phyloP scores from a whole-genome alignment of 148 eudicot genomes.

The Rhododendron mucronatum region DNA sequence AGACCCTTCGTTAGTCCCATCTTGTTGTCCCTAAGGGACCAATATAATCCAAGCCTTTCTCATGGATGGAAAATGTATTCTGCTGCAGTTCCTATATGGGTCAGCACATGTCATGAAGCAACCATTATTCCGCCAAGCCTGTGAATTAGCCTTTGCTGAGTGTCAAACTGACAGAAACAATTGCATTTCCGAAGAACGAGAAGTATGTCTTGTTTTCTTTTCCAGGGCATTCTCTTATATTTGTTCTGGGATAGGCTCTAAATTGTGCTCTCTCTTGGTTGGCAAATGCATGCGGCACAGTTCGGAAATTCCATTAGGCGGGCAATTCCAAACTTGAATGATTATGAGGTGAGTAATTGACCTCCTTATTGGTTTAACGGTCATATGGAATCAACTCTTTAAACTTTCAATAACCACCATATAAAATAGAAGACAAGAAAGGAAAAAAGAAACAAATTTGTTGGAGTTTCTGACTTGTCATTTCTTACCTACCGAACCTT shows the following conservation, averaged over 20 bases:
- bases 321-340: slow-evolving; percentile 34
- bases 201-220: slow-evolving; percentile 30
- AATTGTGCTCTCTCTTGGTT: not conserved
- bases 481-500: not conserved
- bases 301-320: slow-evolving; percentile 26
- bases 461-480: too few species aligned
- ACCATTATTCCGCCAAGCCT: slow-evolving; percentile 44
- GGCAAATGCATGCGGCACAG: slow-evolving; percentile 23
- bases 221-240: not conserved
- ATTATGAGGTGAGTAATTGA: slow-evolving; percentile 37
- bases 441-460: not conserved
- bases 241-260: not conserved
- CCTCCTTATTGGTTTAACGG: not conserved
- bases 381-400: not conserved
- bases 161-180: slow-evolving; percentile 21
- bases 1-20: not conserved
- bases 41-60: not conserved
- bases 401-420: not conserved
- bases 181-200: slow-evolving; percentile 35
- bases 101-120: slow-evolving; percentile 53
- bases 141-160: slow-evolving; percentile 43
- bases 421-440: not conserved
- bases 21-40: not conserved
- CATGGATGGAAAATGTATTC: not conserved
- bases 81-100: slow-evolving; percentile 50